Conservation (phyloP, 2,329 filamentous ascomycete species). For the Hymenoscyphus albidus region DNA sequence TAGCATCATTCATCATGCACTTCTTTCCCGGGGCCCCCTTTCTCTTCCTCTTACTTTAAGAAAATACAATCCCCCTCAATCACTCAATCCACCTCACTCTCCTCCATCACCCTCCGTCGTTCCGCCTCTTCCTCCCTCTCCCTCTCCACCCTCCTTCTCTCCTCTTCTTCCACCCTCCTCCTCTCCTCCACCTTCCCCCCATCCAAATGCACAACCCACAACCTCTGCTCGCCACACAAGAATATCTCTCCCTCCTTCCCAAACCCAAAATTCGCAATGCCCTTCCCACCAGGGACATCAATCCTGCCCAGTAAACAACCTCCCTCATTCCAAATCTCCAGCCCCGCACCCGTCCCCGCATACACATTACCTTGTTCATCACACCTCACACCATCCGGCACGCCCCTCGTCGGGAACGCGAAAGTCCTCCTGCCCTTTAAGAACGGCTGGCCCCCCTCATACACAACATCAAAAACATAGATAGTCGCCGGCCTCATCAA, state of each 20-base stretch:
- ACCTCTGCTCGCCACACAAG: constrained; percentile 27
- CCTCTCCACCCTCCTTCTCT: background rate
- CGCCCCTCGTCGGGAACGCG: constrained; percentile 49
- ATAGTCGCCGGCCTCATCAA: constrained; percentile 34
- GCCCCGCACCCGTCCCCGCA: constrained; percentile 50
- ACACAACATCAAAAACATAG: constrained; percentile 47
- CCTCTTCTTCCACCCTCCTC: background rate
- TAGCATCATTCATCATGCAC: too few species aligned
- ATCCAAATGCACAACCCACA: constrained; percentile 27
- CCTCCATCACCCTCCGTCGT: background rate
- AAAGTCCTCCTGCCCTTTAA: constrained; percentile 42
- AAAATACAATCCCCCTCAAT: too few species aligned
- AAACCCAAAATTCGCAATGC: constrained; percentile 33
- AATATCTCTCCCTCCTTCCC: constrained; percentile 30
- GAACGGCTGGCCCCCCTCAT: constrained; percentile 13
- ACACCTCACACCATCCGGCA: constrained; percentile 57
- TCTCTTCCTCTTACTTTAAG: too few species aligned
- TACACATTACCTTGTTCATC: constrained; percentile 54
- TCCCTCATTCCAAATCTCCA: constrained; percentile 49
- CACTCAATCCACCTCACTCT: background rate
- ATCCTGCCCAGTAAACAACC: constrained; percentile 51
- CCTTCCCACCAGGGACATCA: constrained; percentile 23
- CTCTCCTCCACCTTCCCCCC: constrained; percentile 13
- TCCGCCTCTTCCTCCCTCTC: background rate
- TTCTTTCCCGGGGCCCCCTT: too few species aligned